Conservation (phyloP, 257 asterid species). For the Anisodus tanguticus region DNA sequence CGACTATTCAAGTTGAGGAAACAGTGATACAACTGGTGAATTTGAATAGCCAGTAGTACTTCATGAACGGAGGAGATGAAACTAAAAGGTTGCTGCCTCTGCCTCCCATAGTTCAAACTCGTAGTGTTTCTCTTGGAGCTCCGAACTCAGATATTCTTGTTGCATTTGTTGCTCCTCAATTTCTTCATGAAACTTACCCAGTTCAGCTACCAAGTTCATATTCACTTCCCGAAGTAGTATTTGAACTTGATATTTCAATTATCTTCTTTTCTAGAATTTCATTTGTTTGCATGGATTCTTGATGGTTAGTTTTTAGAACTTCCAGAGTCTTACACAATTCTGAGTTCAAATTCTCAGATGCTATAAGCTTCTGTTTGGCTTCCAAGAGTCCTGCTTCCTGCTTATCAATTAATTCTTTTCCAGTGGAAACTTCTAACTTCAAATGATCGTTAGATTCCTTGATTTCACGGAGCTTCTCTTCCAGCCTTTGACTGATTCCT, state of each 20-base stretch:
- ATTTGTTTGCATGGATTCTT: conserved; percentile 47
- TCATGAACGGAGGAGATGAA: conserved; percentile 63
- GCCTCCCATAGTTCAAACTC: conserved; percentile 83
- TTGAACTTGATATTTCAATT: conserved; percentile 52
- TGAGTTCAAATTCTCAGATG: conserved; percentile 59
- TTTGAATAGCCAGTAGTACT: conserved; percentile 47
- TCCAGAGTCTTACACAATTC: conserved; percentile 49
- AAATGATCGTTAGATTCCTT: conserved; percentile 49
- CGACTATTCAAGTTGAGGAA: conserved; percentile 22
- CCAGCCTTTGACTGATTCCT: conserved; percentile 62
- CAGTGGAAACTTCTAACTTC: conserved; percentile 49
- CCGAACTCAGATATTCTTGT: conserved; percentile 59
- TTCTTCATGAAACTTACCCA: conserved; percentile 59
- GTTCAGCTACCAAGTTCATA: conserved; percentile 56
- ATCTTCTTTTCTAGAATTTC: conserved; percentile 58
- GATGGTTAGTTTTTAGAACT: conserved; percentile 52
- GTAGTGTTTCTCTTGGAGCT: conserved; percentile 59
- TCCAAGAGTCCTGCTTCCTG: conserved; percentile 61
- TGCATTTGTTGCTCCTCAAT: conserved; percentile 57
- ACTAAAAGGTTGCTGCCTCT: conserved; percentile 74
- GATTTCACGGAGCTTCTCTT: conserved; percentile 56
- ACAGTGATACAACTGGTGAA: too few relatives aligned
- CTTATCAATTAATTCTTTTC: conserved; percentile 46
- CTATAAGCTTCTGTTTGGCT: conserved; percentile 59
- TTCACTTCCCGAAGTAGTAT: conserved; percentile 51